phyloP scores from a whole-genome alignment of 768 basidiomycete species.

The Russula ochroleuca region DNA sequence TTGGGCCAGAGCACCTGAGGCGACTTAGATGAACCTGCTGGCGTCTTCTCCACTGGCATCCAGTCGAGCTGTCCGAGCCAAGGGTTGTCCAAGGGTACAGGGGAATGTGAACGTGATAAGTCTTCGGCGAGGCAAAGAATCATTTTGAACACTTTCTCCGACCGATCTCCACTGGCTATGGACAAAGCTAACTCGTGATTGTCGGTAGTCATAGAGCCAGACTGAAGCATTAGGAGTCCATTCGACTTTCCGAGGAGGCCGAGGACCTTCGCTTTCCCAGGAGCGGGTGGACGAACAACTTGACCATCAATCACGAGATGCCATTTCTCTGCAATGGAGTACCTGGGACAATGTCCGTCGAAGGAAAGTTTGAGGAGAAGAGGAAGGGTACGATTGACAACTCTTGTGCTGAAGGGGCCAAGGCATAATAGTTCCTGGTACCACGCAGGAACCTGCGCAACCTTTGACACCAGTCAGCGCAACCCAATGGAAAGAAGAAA shows the following conservation, averaged over 20 bases:
- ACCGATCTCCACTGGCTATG: constrained; percentile 44
- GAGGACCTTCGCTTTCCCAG: constrained; percentile 42
- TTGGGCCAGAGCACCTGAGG: constrained; percentile 77
- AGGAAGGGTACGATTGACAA: constrained; percentile 56
- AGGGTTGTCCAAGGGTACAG: constrained; percentile 39
- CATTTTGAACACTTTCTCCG: constrained; percentile 34
- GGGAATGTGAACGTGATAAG: constrained; percentile 28
- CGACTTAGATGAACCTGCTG: constrained; percentile 25
- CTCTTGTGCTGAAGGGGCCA: constrained; percentile 41
- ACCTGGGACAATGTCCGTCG: constrained; percentile 56
- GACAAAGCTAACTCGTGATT: constrained; percentile 44
- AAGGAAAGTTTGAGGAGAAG: constrained; percentile 61
- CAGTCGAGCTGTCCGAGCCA: constrained; percentile 70
- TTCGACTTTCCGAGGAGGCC: constrained; percentile 46
- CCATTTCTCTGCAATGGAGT: constrained; percentile 59
- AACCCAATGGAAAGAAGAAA: background rate
- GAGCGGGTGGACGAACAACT: constrained; percentile 42
- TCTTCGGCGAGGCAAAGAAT: constrained; percentile 43
- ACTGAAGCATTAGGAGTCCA: constrained; percentile 43
- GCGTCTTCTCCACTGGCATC: constrained; percentile 36
- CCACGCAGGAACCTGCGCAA: constrained; percentile 46
- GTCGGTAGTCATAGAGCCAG: constrained; percentile 40
- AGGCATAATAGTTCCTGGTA: constrained; percentile 46
- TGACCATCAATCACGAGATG: constrained; percentile 44
- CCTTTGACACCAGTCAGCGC: background rate